Evolutionary conservation across 2,329 filamentous ascomycete species (phyloP), one percentile per base, ranked within the genome.

Genomic region (Saccharata proteae): DNA sequence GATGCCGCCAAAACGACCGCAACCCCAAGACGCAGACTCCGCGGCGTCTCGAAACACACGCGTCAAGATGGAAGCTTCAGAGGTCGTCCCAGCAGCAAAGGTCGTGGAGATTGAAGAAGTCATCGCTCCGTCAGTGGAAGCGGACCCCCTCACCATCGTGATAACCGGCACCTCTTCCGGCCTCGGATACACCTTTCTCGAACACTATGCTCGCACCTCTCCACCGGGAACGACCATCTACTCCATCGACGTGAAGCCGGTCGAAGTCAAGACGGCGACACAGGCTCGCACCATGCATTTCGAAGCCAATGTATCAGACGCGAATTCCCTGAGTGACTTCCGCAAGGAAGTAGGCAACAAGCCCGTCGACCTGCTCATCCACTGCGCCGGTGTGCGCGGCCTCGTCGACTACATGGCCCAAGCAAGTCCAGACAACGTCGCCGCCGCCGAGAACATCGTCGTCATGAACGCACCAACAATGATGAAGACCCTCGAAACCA

Each of bases 331-430:
- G n/a, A n/a, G n/a, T n/a, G n/a, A n/a, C n/a, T n/a, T n/a, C n/a
- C n/a, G n/a, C n/a, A n/a, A n/a, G n/a, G n/a, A n/a, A n/a, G n/a
- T n/a, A n/a, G n/a, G n/a, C n/a, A n/a, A n/a, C 12, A 38, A 21
- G 1, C 46, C 47, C 0, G 51, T 65, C 24, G 44, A 52, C 29
- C 44, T 63, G 1, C 23, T 64, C 7, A 47, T 65, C 23, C 62
- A 66, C 48, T 52, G 48, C 34, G 59, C 59, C 5, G 62, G 61
- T 5, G 47, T 64, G 26, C 51, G 62, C 5, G 62, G 62, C 5
- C 51, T 65, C 2, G 59, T 62, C 0, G 48, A 52, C 1, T 16
- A 43, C 5, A 36, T 55, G 5, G 42, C 46, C 16, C 11, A 35
- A 7, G 17, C 43, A 13, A 32, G 43, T 2, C 49, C 48, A 2